phyloP scores from a whole-genome alignment of 2,329 filamentous ascomycete genomes.

The Fusarium devonianum region DNA sequence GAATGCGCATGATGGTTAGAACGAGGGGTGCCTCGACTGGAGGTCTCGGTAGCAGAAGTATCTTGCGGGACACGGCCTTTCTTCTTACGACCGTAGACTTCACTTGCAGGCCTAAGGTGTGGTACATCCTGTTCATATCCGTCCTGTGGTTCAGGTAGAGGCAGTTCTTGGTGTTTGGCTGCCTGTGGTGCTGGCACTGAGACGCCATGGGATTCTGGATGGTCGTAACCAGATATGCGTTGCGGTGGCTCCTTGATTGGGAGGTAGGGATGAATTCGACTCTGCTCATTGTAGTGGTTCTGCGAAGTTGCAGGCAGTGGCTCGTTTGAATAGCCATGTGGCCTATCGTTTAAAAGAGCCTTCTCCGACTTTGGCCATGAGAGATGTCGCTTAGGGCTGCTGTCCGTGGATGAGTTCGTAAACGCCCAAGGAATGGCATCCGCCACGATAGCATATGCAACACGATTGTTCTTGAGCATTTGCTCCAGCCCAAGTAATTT shows the following conservation, averaged over 20 bases:
- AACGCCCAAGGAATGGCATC: constrained; percentile 51
- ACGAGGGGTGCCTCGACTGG: constrained; percentile 1
- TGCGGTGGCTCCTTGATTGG: not conserved
- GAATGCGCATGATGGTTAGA: constrained; percentile 4
- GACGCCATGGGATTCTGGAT: not conserved
- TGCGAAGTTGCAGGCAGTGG: not conserved
- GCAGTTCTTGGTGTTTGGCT: not conserved
- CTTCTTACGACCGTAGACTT: constrained; percentile 44
- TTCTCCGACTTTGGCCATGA: not conserved
- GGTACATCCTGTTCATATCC: constrained; percentile 25
- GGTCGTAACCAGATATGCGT: not conserved
- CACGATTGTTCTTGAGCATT: constrained; percentile 42
- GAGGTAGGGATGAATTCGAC: no score
- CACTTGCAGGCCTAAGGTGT: constrained; percentile 39
- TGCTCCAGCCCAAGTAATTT: constrained; percentile 42
- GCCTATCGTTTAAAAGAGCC: not conserved
- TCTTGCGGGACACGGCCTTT: constrained; percentile 1
- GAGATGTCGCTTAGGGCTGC: constrained; percentile 1
- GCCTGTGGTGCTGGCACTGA: not conserved
- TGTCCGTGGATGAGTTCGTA: constrained; percentile 23
- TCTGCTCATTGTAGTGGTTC: no score
- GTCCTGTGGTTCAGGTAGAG: not conserved
- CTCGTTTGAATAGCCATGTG: not conserved
- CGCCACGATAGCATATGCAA: constrained; percentile 46
- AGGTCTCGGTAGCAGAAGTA: not conserved